Evolutionary conservation across 352 stramenopile genomes (phyloP).

Genomic region (Phytophthora pluvialis): DNA sequence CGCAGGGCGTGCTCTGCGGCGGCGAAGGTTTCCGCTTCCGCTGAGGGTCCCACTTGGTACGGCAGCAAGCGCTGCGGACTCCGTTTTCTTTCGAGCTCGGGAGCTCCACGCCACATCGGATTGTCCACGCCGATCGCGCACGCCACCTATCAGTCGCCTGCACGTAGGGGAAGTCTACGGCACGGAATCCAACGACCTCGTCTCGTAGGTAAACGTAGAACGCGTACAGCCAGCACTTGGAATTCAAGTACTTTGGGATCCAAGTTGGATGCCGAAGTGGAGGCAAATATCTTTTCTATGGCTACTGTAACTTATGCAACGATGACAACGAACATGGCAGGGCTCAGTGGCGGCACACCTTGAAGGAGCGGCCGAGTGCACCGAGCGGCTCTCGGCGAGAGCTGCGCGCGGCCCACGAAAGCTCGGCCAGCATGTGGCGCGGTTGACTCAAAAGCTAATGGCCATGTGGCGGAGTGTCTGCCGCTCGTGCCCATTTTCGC

Average conservation of each 20-base stretch:
- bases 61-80: no score
- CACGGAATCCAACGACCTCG: conserved; percentile 15
- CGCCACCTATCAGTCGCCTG: conserved; percentile 19
- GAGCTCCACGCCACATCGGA: conserved; percentile 8
- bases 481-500: conserved; percentile 7
- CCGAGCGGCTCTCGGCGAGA: conserved; percentile 8
- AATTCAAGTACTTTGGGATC: no score
- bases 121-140: conserved; percentile 18
- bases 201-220: background rate
- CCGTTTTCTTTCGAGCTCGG: conserved; percentile 13
- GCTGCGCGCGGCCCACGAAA: background rate
- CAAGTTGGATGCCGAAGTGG: background rate
- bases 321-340: conserved; percentile 17
- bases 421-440: background rate
- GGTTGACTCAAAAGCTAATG: background rate
- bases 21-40: background rate
- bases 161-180: background rate
- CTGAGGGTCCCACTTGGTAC: no score
- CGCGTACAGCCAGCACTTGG: background rate
- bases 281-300: background rate
- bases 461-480: conserved; percentile 9
- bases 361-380: background rate
- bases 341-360: conserved; percentile 9
- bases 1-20: no score
- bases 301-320: background rate